Conservation (phyloP, 768 basidiomycete genomes). For the Phaffia australis region DNA sequence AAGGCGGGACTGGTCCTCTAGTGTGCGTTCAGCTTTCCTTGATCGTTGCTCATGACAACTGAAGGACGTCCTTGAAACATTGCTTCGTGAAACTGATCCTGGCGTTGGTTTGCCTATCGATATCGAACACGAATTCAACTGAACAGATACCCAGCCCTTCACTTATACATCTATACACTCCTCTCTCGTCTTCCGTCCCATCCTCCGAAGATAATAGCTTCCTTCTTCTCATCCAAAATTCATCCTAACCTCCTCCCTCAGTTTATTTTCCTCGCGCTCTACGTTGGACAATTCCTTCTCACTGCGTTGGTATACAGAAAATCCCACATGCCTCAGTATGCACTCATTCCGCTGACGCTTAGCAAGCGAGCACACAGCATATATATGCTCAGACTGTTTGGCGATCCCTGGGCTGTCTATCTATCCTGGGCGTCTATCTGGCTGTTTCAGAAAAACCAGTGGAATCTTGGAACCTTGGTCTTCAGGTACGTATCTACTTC, state of each 20-base stretch:
- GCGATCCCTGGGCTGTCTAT: constrained; percentile 77
- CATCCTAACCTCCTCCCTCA: constrained; percentile 46
- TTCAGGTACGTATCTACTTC: constrained; percentile 51
- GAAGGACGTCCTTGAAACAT: no score
- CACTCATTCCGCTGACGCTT: constrained; percentile 51
- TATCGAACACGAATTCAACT: constrained; percentile 6
- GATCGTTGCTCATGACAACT: background rate
- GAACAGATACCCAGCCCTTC: constrained; percentile 87
- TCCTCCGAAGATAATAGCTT: constrained; percentile 55
- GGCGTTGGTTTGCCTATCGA: background rate
- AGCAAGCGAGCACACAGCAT: constrained; percentile 94
- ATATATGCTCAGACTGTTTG: constrained; percentile 81
- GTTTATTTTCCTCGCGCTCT: constrained; percentile 64
- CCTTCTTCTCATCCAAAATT: constrained; percentile 40
- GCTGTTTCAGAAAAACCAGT: constrained; percentile 47
- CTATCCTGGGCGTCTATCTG: constrained; percentile 56
- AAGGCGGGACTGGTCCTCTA: constrained; percentile 82
- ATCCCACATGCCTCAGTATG: constrained; percentile 30
- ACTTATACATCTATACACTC: constrained; percentile 67
- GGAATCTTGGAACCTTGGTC: constrained; percentile 54
- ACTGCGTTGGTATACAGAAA: constrained; percentile 56
- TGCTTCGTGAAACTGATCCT: background rate
- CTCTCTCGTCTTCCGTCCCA: constrained; percentile 47
- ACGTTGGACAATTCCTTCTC: constrained; percentile 54
- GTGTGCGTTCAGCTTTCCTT: constrained; percentile 50